These are phyloP conservation scores for Fusarium compactum DNA, from an alignment of 2,329 filamentous ascomycete genomes.

Conservation along the genomic window DNA sequence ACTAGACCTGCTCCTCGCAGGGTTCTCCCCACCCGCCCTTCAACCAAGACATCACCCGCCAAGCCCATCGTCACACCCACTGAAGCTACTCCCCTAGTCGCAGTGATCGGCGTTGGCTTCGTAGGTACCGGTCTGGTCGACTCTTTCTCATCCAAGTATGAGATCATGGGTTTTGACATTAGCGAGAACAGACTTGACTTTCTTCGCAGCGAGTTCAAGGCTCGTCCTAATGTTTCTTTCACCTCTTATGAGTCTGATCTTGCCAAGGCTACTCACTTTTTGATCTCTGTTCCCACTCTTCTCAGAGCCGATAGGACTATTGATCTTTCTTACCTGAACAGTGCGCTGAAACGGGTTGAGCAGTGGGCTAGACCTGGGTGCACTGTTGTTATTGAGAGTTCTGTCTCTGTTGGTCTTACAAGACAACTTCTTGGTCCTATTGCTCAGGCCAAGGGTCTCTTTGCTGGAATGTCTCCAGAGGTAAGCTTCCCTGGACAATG, in stretches of 20 bases:
- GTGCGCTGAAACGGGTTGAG: slow-evolving; percentile 57
- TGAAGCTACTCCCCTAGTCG: slow-evolving; percentile 52
- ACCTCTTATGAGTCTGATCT: slow-evolving; percentile 55
- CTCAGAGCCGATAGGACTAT: slow-evolving; percentile 59
- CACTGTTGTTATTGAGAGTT: slow-evolving; percentile 64
- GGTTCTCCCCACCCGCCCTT: neutral
- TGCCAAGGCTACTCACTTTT: slow-evolving; percentile 60
- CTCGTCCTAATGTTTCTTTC: slow-evolving; percentile 44
- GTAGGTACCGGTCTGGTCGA: slow-evolving; percentile 62
- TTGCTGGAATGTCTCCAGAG: slow-evolving; percentile 62
- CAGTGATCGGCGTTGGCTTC: slow-evolving; percentile 65
- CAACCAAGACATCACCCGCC: neutral
- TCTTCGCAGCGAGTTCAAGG: slow-evolving; percentile 47
- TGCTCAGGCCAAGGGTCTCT: slow-evolving; percentile 55
- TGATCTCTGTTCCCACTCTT: slow-evolving; percentile 65
- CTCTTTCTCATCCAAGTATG: slow-evolving; percentile 56
- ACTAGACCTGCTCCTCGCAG: slow-evolving; percentile 9
- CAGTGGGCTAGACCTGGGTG: slow-evolving; percentile 56
- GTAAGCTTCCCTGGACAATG: slow-evolving; percentile 8
- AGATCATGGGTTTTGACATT: slow-evolving; percentile 61
- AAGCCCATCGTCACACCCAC: neutral
- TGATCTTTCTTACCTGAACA: slow-evolving; percentile 59
- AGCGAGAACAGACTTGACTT: slow-evolving; percentile 53
- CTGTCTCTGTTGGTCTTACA: slow-evolving; percentile 66
- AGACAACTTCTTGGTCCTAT: slow-evolving; percentile 61